phyloP scores from a whole-genome alignment of 129 eudicot species.

The Erigeron canadensis region DNA sequence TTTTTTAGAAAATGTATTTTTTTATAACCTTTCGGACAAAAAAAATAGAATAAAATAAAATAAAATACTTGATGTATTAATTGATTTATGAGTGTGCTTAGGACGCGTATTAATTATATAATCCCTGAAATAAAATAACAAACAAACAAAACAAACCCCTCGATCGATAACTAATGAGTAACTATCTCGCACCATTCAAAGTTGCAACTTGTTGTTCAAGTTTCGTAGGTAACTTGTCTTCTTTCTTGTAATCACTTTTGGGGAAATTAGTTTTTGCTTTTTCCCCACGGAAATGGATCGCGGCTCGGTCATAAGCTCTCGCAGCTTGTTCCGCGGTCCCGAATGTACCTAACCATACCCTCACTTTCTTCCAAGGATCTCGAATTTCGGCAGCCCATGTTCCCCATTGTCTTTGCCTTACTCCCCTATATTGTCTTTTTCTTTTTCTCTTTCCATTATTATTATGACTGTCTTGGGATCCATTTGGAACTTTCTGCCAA shows the following conservation, averaged over 20 bases:
- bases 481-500: constrained; percentile 15
- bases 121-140: too few species aligned
- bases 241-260: constrained; percentile 28
- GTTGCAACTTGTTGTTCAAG: not conserved
- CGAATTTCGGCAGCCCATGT: constrained; percentile 58
- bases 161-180: too few species aligned
- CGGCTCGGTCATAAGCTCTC: constrained; percentile 54
- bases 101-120: too few species aligned
- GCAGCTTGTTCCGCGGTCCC: constrained; percentile 52
- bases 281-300: constrained; percentile 47
- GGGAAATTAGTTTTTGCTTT: constrained; percentile 55
- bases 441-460: constrained; percentile 12
- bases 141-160: too few species aligned
- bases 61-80: too few species aligned
- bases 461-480: not conserved
- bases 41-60: too few species aligned
- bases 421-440: constrained; percentile 35
- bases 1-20: too few species aligned
- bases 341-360: constrained; percentile 56
- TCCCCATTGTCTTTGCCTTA: constrained; percentile 36
- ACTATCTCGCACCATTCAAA: too few species aligned
- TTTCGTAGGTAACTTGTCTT: not conserved
- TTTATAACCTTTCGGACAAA: too few species aligned
- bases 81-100: too few species aligned
- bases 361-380: constrained; percentile 37